Evolutionary conservation across 2,329 filamentous ascomycete species (phyloP).

Genomic region (Trichoderma koningii): DNA sequence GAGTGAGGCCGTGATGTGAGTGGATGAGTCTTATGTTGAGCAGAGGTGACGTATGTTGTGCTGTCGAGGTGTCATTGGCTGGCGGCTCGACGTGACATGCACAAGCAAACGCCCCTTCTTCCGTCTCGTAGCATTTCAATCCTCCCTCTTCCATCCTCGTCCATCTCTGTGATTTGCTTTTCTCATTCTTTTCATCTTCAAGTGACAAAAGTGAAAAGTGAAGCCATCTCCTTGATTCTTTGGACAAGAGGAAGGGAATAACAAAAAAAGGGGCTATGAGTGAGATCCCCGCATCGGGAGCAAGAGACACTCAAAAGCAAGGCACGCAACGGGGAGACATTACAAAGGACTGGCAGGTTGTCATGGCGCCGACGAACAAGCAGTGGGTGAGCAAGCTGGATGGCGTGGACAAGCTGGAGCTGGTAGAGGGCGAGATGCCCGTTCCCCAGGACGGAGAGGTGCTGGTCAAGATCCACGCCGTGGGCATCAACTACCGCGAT

Average conservation of each 20-base stretch:
- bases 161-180: too few relatives aligned
- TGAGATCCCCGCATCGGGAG: not conserved
- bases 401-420: constrained; percentile 56
- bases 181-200: not conserved
- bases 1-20: not conserved
- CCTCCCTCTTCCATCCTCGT: not conserved
- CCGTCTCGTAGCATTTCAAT: not conserved
- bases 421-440: constrained; percentile 49
- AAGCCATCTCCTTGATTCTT: too few relatives aligned
- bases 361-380: constrained; percentile 34
- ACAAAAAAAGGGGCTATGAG: not conserved
- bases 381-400: constrained; percentile 60
- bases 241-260: not conserved
- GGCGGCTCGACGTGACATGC: not conserved
- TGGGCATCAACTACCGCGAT: constrained; percentile 55
- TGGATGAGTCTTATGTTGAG: not conserved
- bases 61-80: not conserved
- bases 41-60: not conserved
- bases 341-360: not conserved
- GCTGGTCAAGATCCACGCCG: constrained; percentile 49
- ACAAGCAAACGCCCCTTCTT: not conserved
- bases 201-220: too few relatives aligned
- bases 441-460: constrained; percentile 54
- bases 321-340: not conserved
- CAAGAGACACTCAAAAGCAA: not conserved